Evolutionary conservation across 257 asterid species (phyloP).

Genomic region (Schizonepeta tenuifolia): DNA sequence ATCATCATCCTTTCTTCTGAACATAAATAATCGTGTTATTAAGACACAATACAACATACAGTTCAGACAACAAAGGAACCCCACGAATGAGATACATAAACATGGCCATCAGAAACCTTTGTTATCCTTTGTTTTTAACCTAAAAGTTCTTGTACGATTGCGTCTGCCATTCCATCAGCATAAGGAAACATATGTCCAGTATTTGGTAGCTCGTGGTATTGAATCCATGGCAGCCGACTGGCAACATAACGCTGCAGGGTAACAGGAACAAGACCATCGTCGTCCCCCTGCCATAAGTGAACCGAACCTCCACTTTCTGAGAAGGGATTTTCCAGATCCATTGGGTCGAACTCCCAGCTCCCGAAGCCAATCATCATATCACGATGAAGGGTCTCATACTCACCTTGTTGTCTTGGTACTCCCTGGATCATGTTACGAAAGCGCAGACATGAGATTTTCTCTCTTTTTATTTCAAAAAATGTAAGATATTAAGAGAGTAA

Average conservation of each 20-base stretch:
- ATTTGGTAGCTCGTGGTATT: conserved; percentile 76
- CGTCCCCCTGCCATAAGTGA: conserved; percentile 91
- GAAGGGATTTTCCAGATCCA: conserved; percentile 64
- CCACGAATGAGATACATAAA: conserved; percentile 4
- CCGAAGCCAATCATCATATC: conserved; percentile 74
- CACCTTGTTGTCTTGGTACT: conserved; percentile 75
- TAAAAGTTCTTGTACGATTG: conserved; percentile 55
- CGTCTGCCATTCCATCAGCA: conserved; percentile 61
- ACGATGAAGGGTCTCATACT: conserved; percentile 67
- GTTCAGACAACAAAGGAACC: background rate
- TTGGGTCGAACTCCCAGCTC: conserved; percentile 84
- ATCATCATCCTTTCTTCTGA: background rate
- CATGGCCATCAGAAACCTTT: conserved; percentile 7
- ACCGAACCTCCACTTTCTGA: conserved; percentile 60
- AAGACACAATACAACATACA: conserved; percentile 21
- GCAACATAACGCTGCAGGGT: conserved; percentile 68
- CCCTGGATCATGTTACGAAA: conserved; percentile 44
- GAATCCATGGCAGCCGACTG: conserved; percentile 72
- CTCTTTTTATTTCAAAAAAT: background rate
- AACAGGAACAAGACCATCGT: conserved; percentile 66
- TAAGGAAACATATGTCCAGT: conserved; percentile 73
- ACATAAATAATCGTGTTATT: background rate
- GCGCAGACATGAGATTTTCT: background rate
- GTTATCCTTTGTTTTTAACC: conserved; percentile 31
- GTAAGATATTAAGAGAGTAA: background rate